Evolutionary conservation across 345 rosid species (phyloP).

Genomic region (Garcia nutans): DNA sequence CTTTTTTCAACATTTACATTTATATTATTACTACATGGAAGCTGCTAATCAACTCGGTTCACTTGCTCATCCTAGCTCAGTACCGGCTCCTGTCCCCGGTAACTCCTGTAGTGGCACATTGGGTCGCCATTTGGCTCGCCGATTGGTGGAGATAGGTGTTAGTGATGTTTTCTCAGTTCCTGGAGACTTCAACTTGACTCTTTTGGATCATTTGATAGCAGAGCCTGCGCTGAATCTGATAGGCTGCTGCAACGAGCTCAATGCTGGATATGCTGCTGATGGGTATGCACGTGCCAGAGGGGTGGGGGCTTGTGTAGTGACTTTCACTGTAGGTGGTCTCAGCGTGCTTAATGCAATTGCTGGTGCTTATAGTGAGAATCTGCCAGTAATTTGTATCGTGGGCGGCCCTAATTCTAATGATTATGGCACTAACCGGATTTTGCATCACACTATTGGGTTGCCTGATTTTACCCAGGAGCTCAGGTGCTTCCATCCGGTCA

Average conservation of each 20-base stretch:
- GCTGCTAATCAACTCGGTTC: slow-evolving; percentile 40
- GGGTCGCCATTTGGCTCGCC: slow-evolving; percentile 59
- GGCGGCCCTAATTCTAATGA: slow-evolving; percentile 76
- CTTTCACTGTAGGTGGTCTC: slow-evolving; percentile 78
- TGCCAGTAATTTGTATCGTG: slow-evolving; percentile 62
- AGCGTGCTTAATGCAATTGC: slow-evolving; percentile 69
- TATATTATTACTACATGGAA: slow-evolving; percentile 27
- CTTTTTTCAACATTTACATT: background rate
- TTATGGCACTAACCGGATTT: slow-evolving; percentile 59
- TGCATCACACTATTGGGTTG: slow-evolving; percentile 75
- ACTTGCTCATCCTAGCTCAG: slow-evolving; percentile 26
- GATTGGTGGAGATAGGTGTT: slow-evolving; percentile 71
- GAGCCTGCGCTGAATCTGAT: slow-evolving; percentile 55
- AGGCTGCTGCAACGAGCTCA: slow-evolving; percentile 80
- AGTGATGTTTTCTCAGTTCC: slow-evolving; percentile 70
- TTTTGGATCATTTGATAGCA: slow-evolving; percentile 57
- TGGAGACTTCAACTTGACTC: slow-evolving; percentile 66
- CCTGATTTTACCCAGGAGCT: slow-evolving; percentile 70
- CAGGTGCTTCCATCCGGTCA: slow-evolving; percentile 57
- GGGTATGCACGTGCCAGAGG: slow-evolving; percentile 68
- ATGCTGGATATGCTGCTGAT: slow-evolving; percentile 79
- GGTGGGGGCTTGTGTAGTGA: slow-evolving; percentile 70
- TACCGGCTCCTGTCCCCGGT: slow-evolving; percentile 19
- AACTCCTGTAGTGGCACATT: slow-evolving; percentile 37
- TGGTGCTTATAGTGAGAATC: slow-evolving; percentile 71